A percentile compares a stretch with the other conserved stretches of the same genome.
Conservation (phyloP, 2,329 filamentous ascomycete genomes). For the Fusarium redolens region DNA sequence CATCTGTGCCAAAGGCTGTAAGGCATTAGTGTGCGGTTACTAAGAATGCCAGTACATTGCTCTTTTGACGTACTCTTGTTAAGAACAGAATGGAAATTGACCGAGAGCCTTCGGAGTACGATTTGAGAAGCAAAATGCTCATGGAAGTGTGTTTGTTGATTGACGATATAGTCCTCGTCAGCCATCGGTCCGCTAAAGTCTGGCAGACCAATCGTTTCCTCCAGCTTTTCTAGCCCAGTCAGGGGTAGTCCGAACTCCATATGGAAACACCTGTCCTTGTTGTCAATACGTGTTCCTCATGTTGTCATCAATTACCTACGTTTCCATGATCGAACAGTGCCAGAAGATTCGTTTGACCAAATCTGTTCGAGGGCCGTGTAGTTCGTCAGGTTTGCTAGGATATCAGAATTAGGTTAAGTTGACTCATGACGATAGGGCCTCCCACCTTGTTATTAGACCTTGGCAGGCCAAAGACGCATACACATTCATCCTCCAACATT, state of each 20-base stretch:
- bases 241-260: constrained; percentile 68
- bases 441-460: constrained; percentile 64
- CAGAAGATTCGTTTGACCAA: constrained; percentile 43
- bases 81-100: constrained; percentile 63
- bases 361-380: constrained; percentile 42
- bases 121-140: constrained; percentile 71
- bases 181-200: constrained; percentile 61
- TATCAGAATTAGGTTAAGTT: background rate
- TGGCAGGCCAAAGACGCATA: constrained; percentile 68
- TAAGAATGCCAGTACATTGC: background rate
- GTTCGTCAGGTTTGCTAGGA: constrained; percentile 39
- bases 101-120: constrained; percentile 64
- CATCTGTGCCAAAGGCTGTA: constrained; percentile 35
- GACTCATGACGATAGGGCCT: background rate
- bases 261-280: constrained; percentile 59
- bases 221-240: constrained; percentile 64
- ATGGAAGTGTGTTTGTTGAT: constrained; percentile 65
- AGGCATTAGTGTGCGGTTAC: constrained; percentile 4
- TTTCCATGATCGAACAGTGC: constrained; percentile 46
- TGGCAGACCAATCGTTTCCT: constrained; percentile 65
- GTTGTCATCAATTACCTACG: constrained; percentile 18
- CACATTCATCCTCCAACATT: constrained; percentile 69
- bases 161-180: constrained; percentile 59
- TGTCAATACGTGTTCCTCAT: constrained; percentile 17
- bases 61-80: constrained; percentile 59